Evolutionary conservation across 768 basidiomycete species (phyloP).

Genomic region (Tricholoma hemisulphureum): DNA sequence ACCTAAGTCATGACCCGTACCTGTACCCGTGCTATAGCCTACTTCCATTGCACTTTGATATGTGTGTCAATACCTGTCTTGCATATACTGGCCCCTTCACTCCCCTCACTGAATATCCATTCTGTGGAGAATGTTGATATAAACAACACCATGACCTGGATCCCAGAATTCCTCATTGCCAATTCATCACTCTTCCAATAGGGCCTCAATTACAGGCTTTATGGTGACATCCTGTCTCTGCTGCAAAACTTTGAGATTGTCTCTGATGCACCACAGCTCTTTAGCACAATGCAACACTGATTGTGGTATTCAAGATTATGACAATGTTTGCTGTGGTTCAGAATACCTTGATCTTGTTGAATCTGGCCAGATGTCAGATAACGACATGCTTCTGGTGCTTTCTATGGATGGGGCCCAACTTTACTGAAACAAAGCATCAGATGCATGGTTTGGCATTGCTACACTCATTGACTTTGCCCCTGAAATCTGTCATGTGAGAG

Average conservation of each 20-base stretch:
- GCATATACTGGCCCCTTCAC: neutral
- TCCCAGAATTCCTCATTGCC: neutral
- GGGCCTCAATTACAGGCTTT: slow-evolving; percentile 38
- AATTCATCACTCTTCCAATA: slow-evolving; percentile 32
- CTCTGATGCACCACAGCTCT: slow-evolving; percentile 10
- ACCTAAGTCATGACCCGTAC: no score
- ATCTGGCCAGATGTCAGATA: slow-evolving; percentile 15
- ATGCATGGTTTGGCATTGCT: neutral
- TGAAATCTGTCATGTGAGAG: neutral
- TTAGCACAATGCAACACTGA: slow-evolving; percentile 1
- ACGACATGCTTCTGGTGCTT: slow-evolving; percentile 25
- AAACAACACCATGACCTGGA: neutral
- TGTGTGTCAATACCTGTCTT: neutral
- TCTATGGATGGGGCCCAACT: slow-evolving; percentile 30
- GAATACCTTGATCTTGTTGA: slow-evolving; percentile 23
- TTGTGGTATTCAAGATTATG: slow-evolving; percentile 11
- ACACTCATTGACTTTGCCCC: neutral
- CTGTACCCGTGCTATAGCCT: no score
- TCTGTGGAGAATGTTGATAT: neutral
- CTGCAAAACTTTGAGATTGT: slow-evolving; percentile 22
- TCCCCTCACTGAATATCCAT: neutral
- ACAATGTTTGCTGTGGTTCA: slow-evolving; percentile 27
- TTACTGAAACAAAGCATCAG: slow-evolving; percentile 14
- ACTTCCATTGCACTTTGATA: neutral
- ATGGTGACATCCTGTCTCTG: slow-evolving; percentile 17